Base-by-base conservation (phyloP, 2,329 filamentous ascomycete genomes). In the Aspergillus aculeatinus region DNA sequence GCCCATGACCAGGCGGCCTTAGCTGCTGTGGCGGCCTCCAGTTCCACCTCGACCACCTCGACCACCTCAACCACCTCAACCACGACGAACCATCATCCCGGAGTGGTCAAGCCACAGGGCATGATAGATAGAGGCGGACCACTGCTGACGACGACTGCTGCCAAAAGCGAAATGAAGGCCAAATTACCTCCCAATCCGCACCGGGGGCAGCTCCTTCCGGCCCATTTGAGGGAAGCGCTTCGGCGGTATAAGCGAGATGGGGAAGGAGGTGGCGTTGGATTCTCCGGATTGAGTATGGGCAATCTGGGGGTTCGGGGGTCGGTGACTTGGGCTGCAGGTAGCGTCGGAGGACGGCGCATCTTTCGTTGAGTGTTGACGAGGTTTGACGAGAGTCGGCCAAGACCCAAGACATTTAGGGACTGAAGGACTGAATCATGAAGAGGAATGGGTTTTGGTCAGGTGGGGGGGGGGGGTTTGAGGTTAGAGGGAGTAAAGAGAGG, bases 1-100 rank as follows among this genome's bases (percentile, higher is more conserved):
- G 82, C 80, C 5, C 78, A 79, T 59, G 81, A 83, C 61, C 75
- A 84, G 68, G 80, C 79, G 2, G 82, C 82, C 3, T 80, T 82
- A 55, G 82, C 79, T 9, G 27, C 27, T 27, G 27, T 27, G 25
- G 78, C 82, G 67, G 82, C 84, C 65, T 82, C 83, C 0, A 81
- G 86, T 56, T 83, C 85, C 54, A 58, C 57, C 64, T 80, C 81
- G 51, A 80, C 67, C 10, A 69, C 70, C n/a, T 5, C 54, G 9
- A 9, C 31, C 12, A 16, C 54, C 14, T 11, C 39, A 11, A 9
- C 31, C 12, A 16, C 54, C 14, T 11, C 39, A 11, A n/a, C 27
- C 11, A 31, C 11, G 14, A 42, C 39, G 56, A 23, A 42, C 64
- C n/a, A 55, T 68, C 27, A 63, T 35, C 58, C 42, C 19, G 27